Evolutionary conservation across 2,329 filamentous ascomycete species (phyloP), one percentile per base, ranked within the genome.

Genomic region (Neonectria faginata): DNA sequence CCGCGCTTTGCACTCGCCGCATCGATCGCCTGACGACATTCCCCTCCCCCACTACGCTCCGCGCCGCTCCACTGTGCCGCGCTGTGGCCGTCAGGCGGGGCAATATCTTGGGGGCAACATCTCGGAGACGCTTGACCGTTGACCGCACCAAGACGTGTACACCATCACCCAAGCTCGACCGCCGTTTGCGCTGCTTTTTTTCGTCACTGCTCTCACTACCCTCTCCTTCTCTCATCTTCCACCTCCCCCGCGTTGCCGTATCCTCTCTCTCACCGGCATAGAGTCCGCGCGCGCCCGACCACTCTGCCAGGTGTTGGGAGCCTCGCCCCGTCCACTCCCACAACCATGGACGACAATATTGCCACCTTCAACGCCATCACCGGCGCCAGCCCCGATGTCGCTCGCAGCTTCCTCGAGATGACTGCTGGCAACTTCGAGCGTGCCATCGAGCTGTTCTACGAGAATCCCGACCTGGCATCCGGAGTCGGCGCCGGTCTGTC

Each of bases 371-470:
- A 89, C 74, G 85, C 86, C 79, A 92, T 99, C 77, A 98, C 96
- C 42, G 91, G 89, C 71, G 88, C 91, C 64, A 88, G 85, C 66
- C 86, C 90, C 29, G 85, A 90, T 69, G 88, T 94, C 67, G 96
- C 95, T 31, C 87, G 88, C 66, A 91, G 92, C 71, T 97, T 97
- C 79, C 87, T 98, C 52, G 87, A 92, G 72, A 87, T 99, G 76
- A 90, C 94, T n/a, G 91, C 93, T 71, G 90, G 90, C 74, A 91
- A 97, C 76, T 83, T 95, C 56, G 89, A 93, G 79, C 91, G 95
- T 75, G 96, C 96, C 27, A 90, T 97, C 73, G 89, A 93, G 75
- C 89, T 98, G 12, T 99, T 90, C 81, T 98, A 93, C 79, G 93
- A 97, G 75, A 96, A 92, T 76, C 92, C 92, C 47, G 94, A 95